Conservation (phyloP, 495 filamentous ascomycete genomes). For the Mycothermus thermophilus region DNA sequence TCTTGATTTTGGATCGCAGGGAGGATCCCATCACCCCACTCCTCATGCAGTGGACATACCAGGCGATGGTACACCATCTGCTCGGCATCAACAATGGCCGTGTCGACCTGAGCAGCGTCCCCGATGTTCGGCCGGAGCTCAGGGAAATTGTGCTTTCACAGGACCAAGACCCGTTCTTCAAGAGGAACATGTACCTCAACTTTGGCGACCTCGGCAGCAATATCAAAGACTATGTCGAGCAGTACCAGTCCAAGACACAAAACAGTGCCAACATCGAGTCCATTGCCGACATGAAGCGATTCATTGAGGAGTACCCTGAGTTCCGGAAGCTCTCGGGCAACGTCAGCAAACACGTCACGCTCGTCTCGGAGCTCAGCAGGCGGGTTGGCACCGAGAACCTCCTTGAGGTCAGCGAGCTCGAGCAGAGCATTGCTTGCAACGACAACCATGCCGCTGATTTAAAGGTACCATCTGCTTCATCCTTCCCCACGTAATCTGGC, state of each 20-base stretch:
- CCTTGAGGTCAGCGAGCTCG: slow-evolving; percentile 87
- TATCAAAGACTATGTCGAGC: slow-evolving; percentile 96
- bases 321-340: slow-evolving; percentile 94
- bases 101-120: slow-evolving; percentile 74
- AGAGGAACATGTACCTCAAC: slow-evolving; percentile 99
- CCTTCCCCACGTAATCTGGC: not conserved
- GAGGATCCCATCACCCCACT: slow-evolving; percentile 95
- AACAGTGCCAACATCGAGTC: slow-evolving; percentile 90
- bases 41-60: slow-evolving; percentile 96
- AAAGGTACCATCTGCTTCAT: slow-evolving; percentile 39
- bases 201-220: slow-evolving; percentile 95
- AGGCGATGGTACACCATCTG: slow-evolving; percentile 96
- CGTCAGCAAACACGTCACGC: slow-evolving; percentile 93
- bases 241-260: slow-evolving; percentile 90
- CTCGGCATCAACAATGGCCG: slow-evolving; percentile 87
- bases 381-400: slow-evolving; percentile 71
- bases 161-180: slow-evolving; percentile 98
- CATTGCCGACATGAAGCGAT: slow-evolving; percentile 96
- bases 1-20: slow-evolving; percentile 79
- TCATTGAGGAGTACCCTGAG: slow-evolving; percentile 96
- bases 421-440: slow-evolving; percentile 93
- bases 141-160: slow-evolving; percentile 93
- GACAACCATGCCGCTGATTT: slow-evolving; percentile 83
- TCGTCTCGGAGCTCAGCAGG: slow-evolving; percentile 84
- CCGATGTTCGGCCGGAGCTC: slow-evolving; percentile 78